phyloP scores from a whole-genome alignment of 176 grass and related monocot species.

The Musa itinerans region DNA sequence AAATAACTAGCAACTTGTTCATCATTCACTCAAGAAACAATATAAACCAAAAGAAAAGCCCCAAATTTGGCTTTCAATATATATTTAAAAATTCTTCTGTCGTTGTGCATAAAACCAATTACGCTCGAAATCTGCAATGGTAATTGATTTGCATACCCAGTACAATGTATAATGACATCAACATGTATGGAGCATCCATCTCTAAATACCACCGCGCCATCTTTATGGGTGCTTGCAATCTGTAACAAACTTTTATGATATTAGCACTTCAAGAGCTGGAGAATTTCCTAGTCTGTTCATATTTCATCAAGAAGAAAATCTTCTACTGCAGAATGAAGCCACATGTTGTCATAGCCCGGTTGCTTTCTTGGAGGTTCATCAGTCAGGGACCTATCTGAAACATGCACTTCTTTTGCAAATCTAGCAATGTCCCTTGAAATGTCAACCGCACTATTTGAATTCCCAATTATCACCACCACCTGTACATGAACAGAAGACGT shows the following conservation, averaged over 20 bases:
- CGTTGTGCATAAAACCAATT: background rate
- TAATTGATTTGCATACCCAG: slow-evolving; percentile 39
- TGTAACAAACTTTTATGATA: slow-evolving; percentile 21
- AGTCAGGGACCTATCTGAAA: slow-evolving; percentile 43
- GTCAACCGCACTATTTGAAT: slow-evolving; percentile 46
- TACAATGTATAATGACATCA: slow-evolving; percentile 71
- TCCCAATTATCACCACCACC: slow-evolving; percentile 61
- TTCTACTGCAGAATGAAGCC: slow-evolving; percentile 80
- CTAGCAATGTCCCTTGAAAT: slow-evolving; percentile 60
- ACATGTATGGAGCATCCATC: slow-evolving; percentile 49
- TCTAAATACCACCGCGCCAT: slow-evolving; percentile 48
- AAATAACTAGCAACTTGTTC: too few species aligned
- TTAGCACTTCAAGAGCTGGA: background rate
- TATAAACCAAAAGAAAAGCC: background rate
- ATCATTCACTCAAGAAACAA: background rate
- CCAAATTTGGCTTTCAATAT: too few species aligned
- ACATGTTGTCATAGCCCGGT: slow-evolving; percentile 60
- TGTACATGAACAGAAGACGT: background rate
- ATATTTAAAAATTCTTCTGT: background rate
- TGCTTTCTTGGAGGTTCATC: slow-evolving; percentile 28
- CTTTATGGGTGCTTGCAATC: slow-evolving; percentile 37
- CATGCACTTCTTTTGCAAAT: slow-evolving; percentile 51
- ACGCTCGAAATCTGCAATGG: background rate
- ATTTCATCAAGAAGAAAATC: slow-evolving; percentile 21
- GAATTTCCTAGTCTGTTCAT: background rate